Evolutionary conservation across 2,329 filamentous ascomycete genomes (phyloP), one percentile per base, ranked within the genome.

Genomic region (Trichoderma lentiforme): DNA sequence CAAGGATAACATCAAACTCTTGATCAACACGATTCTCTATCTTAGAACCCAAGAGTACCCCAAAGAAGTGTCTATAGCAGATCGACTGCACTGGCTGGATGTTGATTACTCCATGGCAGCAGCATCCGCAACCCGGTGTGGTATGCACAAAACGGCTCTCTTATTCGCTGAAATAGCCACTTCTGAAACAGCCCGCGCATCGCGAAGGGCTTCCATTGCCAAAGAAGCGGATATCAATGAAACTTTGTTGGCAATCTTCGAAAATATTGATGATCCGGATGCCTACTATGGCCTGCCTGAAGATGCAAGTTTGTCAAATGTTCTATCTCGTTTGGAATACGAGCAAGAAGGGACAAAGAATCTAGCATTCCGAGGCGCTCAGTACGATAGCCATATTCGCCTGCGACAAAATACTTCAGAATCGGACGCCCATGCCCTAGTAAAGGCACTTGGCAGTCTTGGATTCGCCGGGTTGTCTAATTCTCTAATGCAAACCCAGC

Each of bases 241-340:
- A 34, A 85, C 97, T 1, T 84, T 98, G 14, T 86, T 97, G 58
- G 85, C 88, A 1, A 95, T 99, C 3, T 99, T 96, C 79, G 92
- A 93, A 78, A 95, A 93, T 73, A 92, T 99, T 61, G 95, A 98
- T 78, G 97, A 99, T 77, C 95, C 95, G 2, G 96, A 99, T 80
- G 92, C 94, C 0, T 99, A 97, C 80, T 99, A 99, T 78, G 97
- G 96, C 4, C 87, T 98, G 8, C 89, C 93, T 56, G 92, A 97
- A 80, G 89, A 89, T 53, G 88, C 94, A 7, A 94, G 90, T 71
- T 83, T 99, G 18, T 85, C 88, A 18, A 93, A 92, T 12, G 92
- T 98, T 1, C 85, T 98, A 72, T 89, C 92, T 65, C 91, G 93
- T 11, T 86, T 98, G 5, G 94, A 97, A 75, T 95, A 98, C 78